Evolutionary conservation across 2,329 filamentous ascomycete genomes (phyloP).

Genomic region (Monosporascus sp.): DNA sequence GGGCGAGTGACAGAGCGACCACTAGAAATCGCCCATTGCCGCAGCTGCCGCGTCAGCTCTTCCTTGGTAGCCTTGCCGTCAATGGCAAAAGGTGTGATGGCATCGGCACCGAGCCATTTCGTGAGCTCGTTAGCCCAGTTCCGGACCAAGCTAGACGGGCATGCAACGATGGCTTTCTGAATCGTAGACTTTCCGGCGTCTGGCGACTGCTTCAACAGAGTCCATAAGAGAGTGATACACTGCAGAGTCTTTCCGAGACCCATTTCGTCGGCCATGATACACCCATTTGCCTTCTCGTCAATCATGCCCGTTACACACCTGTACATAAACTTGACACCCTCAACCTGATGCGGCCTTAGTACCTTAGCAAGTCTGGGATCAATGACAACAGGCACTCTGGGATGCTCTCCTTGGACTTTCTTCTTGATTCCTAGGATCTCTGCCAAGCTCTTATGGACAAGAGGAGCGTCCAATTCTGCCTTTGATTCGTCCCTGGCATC

Average conservation of each 20-base stretch:
- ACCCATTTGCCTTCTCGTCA: conserved; percentile 88
- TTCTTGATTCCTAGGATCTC: conserved; percentile 96
- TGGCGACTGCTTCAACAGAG: conserved; percentile 87
- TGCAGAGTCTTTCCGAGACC: conserved; percentile 95
- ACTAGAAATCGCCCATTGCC: conserved; percentile 89
- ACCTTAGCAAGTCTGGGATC: conserved; percentile 87
- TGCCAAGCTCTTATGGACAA: conserved; percentile 90
- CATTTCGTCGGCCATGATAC: conserved; percentile 99
- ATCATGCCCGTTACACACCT: conserved; percentile 92
- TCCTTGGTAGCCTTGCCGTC: conserved; percentile 96
- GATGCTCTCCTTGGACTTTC: conserved; percentile 70
- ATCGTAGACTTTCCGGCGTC: conserved; percentile 92
- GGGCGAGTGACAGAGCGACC: conserved; percentile 87
- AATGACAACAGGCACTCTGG: conserved; percentile 94
- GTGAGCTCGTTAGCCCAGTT: conserved; percentile 97
- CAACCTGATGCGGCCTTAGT: conserved; percentile 91
- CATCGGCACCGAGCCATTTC: conserved; percentile 93
- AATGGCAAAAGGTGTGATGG: conserved; percentile 88
- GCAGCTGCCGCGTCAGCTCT: conserved; percentile 81
- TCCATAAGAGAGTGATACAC: conserved; percentile 97
- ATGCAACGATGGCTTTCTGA: conserved; percentile 94
- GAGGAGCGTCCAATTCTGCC: conserved; percentile 64
- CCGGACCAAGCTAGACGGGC: conserved; percentile 89
- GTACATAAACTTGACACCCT: conserved; percentile 98
- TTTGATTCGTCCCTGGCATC: conserved; percentile 34